A percentile compares a stretch with the other conserved stretches of the same genome.
Conservation (phyloP, 2,329 filamentous ascomycete species). For the Coniochaeta pulveracea region DNA sequence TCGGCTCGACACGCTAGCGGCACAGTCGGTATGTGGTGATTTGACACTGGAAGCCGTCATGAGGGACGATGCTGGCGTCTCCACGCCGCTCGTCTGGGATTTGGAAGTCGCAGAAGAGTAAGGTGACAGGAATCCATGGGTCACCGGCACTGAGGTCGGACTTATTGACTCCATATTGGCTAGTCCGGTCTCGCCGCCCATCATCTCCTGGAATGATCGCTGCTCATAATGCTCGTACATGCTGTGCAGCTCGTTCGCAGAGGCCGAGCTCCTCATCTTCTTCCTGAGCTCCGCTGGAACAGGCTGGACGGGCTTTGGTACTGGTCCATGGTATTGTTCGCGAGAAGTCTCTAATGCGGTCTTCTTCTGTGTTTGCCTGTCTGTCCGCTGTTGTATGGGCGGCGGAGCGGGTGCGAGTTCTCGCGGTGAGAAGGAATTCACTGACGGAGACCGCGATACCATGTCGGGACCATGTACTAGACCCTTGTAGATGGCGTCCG, state of each 20-base stretch:
- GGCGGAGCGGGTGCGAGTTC: conserved; percentile 17
- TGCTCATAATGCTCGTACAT: conserved; percentile 49
- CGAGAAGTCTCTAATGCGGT: conserved; percentile 24
- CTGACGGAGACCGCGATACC: conserved; percentile 28
- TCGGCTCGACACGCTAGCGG: conserved; percentile 41
- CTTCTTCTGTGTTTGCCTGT: conserved; percentile 20
- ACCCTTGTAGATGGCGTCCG: conserved; percentile 9
- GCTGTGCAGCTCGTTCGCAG: conserved; percentile 30
- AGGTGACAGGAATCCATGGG: conserved; percentile 5
- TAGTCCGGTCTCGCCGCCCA: conserved; percentile 12
- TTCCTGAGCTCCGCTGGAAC: conserved; percentile 5
- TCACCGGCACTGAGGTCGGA: background rate
- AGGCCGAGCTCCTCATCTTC: conserved; percentile 10
- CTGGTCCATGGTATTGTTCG: conserved; percentile 5
- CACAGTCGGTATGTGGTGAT: conserved; percentile 26
- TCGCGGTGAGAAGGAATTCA: conserved; percentile 25
- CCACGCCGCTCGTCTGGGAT: conserved; percentile 10
- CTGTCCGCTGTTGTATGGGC: conserved; percentile 13
- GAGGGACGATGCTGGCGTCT: conserved; percentile 15
- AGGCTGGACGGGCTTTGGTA: background rate
- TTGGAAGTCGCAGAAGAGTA: background rate
- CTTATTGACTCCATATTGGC: background rate
- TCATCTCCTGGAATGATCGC: conserved; percentile 35
- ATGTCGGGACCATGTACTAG: conserved; percentile 24
- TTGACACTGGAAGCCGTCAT: conserved; percentile 17